These are phyloP conservation scores for Fibroporia radiculosa DNA, from an alignment of 768 basidiomycete genomes.

Conservation along the genomic window DNA sequence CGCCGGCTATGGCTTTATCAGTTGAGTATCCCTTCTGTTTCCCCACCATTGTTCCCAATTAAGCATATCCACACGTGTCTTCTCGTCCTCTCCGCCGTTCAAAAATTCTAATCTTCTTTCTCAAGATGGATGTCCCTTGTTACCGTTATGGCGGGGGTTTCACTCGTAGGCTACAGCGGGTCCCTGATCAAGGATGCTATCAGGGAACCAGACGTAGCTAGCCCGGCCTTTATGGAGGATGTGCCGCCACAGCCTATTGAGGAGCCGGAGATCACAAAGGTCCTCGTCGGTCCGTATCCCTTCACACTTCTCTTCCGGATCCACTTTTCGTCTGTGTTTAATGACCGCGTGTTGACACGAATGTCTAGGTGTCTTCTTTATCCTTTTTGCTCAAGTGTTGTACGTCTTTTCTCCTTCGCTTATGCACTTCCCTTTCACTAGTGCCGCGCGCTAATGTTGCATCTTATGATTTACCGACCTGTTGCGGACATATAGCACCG, in stretches of 20 bases:
- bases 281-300: conserved; percentile 55
- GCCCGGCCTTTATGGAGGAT: conserved; percentile 22
- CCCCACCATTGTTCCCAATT: conserved; percentile 10
- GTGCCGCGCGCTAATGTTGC: conserved; percentile 5
- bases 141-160: conserved; percentile 81
- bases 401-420: conserved; percentile 32
- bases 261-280: conserved; percentile 57
- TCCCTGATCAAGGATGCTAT: conserved; percentile 75
- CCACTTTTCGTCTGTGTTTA: background rate
- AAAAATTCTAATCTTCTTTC: conserved; percentile 11
- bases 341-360: background rate
- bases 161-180: conserved; percentile 81
- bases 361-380: conserved; percentile 74
- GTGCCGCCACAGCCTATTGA: conserved; percentile 40
- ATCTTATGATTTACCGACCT: too few relatives aligned
- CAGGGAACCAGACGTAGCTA: conserved; percentile 33
- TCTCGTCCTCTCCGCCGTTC: background rate
- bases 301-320: background rate
- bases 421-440: conserved; percentile 5
- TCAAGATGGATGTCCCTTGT: conserved; percentile 83
- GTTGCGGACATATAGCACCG: conserved; percentile 60
- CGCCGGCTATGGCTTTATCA: conserved; percentile 85
- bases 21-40: conserved; percentile 29
- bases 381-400: conserved; percentile 94
- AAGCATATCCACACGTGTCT: conserved; percentile 3